phyloP scores from a whole-genome alignment of 768 basidiomycete species.

The Trametes punicea region DNA sequence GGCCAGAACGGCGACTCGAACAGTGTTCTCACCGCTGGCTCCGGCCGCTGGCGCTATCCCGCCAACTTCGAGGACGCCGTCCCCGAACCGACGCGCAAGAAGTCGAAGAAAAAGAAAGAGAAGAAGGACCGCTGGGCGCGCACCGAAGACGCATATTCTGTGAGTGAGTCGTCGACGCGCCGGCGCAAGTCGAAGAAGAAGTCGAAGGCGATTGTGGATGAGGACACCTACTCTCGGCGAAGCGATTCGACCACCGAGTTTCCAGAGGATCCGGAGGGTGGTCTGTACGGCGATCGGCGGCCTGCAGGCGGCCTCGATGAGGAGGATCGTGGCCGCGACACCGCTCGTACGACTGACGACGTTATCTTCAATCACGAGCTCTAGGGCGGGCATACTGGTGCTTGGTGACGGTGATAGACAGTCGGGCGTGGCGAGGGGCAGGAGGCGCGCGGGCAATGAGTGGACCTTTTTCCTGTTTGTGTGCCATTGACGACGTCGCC shows the following conservation, averaged over 20 bases:
- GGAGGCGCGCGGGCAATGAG: neutral
- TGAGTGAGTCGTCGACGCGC: conserved; percentile 44
- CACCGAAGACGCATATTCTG: conserved; percentile 78
- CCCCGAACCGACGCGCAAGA: conserved; percentile 37
- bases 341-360: conserved; percentile 35
- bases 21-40: conserved; percentile 30
- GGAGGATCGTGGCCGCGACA: neutral
- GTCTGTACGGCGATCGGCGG: conserved; percentile 49
- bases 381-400: conserved; percentile 27
- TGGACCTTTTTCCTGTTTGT: neutral
- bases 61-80: conserved; percentile 71
- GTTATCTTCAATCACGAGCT: conserved; percentile 68
- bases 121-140: conserved; percentile 89
- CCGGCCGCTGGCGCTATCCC: conserved; percentile 78
- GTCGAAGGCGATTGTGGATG: conserved; percentile 42
- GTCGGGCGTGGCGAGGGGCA: neutral
- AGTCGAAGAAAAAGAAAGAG: conserved; percentile 53
- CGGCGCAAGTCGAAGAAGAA: conserved; percentile 57
- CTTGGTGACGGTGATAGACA: neutral
- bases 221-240: conserved; percentile 33
- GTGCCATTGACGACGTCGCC: conserved; percentile 8
- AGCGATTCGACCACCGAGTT: conserved; percentile 44
- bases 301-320: conserved; percentile 7
- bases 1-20: conserved; percentile 40
- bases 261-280: conserved; percentile 74